Conservation (phyloP, 352 stramenopile genomes). For the Achlya hypogyna region DNA sequence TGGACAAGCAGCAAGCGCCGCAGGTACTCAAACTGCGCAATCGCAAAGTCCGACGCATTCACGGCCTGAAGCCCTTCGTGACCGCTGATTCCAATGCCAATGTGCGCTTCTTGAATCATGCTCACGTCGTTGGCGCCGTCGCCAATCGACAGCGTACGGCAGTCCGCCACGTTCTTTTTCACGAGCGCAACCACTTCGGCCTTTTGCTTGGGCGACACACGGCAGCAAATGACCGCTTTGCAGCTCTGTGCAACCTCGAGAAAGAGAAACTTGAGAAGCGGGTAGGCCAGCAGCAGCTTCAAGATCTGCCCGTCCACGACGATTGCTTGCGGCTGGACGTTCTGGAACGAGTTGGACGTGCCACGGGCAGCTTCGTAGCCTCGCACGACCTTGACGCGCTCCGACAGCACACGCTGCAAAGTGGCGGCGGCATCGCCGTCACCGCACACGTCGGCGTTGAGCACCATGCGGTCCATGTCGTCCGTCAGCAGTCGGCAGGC, state of each 20-base stretch:
- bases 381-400: constrained; percentile 9
- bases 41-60: constrained; percentile 96
- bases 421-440: neutral
- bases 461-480: constrained; percentile 88
- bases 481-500: constrained; percentile 92
- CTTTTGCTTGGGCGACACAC: constrained; percentile 89
- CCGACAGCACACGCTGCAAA: neutral
- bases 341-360: constrained; percentile 4
- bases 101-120: constrained; percentile 99
- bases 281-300: constrained; percentile 69
- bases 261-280: constrained; percentile 63
- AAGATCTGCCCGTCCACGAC: constrained; percentile 66
- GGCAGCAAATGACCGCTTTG: constrained; percentile 82
- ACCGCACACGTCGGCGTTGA: constrained; percentile 49
- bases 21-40: constrained; percentile 97
- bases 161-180: constrained; percentile 75
- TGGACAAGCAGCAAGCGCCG: constrained; percentile 95
- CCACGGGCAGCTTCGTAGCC: constrained; percentile 22
- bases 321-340: constrained; percentile 28
- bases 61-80: constrained; percentile 99
- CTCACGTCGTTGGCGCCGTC: constrained; percentile 99
- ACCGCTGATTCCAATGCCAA: constrained; percentile 97
- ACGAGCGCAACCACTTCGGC: constrained; percentile 81
- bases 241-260: constrained; percentile 79
- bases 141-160: constrained; percentile 92